Evolutionary conservation across 495 filamentous ascomycete genomes (phyloP).

Genomic region (Usnea hakonensis): DNA sequence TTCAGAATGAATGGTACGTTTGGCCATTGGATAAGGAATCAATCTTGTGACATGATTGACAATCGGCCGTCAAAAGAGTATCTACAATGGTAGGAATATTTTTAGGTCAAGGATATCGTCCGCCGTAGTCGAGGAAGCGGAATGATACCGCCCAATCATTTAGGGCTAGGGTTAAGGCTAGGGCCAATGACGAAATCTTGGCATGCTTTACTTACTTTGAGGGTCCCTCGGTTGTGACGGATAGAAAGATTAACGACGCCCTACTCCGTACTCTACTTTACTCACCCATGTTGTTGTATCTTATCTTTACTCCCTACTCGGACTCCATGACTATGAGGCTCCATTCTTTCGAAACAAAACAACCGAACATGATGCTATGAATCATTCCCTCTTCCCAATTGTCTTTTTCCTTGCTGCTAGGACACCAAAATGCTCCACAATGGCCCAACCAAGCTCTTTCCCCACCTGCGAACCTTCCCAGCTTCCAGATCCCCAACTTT

Average conservation of each 20-base stretch:
- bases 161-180: too few relatives aligned
- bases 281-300: too few relatives aligned
- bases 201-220: not conserved
- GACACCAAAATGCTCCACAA: slow-evolving; percentile 15
- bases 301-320: too few relatives aligned
- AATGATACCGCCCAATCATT: not conserved
- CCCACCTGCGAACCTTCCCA: not conserved
- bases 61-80: not conserved
- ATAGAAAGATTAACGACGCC: too few relatives aligned
- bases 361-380: not conserved
- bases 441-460: slow-evolving; percentile 11
- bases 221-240: too few relatives aligned
- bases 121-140: too few relatives aligned
- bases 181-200: not conserved
- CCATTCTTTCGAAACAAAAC: not conserved
- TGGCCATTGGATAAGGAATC: slow-evolving; percentile 13
- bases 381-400: not conserved
- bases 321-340: not conserved
- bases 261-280: too few relatives aligned
- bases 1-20: slow-evolving; percentile 19
- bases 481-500: not conserved
- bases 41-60: not conserved
- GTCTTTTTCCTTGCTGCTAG: not conserved
- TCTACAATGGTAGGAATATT: not conserved
- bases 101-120: too few relatives aligned